These are phyloP conservation scores for Dactylellina haptotyla DNA, from an alignment of 2,329 filamentous ascomycete species.

Conservation along the genomic window DNA sequence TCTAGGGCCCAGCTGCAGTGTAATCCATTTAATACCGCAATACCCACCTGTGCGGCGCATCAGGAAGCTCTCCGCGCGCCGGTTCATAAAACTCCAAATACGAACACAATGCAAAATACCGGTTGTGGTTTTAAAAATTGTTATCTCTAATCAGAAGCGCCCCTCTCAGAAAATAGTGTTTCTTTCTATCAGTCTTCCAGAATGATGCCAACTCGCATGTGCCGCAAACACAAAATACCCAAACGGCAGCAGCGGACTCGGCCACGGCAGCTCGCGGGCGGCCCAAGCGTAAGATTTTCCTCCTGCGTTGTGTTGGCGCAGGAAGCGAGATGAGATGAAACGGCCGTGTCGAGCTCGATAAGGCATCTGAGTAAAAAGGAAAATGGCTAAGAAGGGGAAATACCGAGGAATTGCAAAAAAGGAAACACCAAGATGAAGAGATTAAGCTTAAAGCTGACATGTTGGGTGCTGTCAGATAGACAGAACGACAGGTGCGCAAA, in stretches of 20 bases:
- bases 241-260: slow-evolving; percentile 40
- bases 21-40: neutral
- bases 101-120: too few relatives aligned
- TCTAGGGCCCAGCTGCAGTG: too few relatives aligned
- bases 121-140: too few relatives aligned
- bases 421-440: neutral
- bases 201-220: too few relatives aligned
- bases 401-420: neutral
- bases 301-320: slow-evolving; percentile 11
- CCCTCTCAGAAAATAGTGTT: neutral
- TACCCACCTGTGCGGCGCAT: too few relatives aligned
- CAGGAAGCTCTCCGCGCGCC: too few relatives aligned
- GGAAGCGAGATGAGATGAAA: slow-evolving; percentile 38
- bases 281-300: neutral
- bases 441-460: neutral
- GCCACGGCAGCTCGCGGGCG: slow-evolving; percentile 43
- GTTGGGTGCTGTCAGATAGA: too few relatives aligned
- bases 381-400: neutral
- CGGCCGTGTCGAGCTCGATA: slow-evolving; percentile 6
- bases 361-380: slow-evolving; percentile 3
- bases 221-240: neutral
- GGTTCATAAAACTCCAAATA: too few relatives aligned
- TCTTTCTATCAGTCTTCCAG: slow-evolving; percentile 4
- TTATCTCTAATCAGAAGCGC: too few relatives aligned
- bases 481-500: neutral